Evolutionary conservation across 768 basidiomycete species (phyloP).

Genomic region (Rhodocollybia butyracea): DNA sequence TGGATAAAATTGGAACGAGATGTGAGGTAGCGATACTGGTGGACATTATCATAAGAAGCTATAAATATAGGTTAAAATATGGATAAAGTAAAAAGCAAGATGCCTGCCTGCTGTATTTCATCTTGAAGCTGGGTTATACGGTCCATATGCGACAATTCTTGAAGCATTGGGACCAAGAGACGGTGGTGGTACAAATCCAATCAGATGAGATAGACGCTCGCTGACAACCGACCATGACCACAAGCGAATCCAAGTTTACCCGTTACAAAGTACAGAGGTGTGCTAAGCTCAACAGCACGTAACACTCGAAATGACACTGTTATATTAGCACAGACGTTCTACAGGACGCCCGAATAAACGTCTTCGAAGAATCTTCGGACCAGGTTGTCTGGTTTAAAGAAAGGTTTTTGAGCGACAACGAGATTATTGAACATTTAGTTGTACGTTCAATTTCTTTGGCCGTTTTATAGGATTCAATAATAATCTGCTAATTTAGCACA

Average conservation of each 20-base stretch:
- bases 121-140: constrained; percentile 94
- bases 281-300: not conserved
- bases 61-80: not conserved
- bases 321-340: constrained; percentile 47
- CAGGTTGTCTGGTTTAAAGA: constrained; percentile 51
- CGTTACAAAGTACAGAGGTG: constrained; percentile 9
- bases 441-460: not conserved
- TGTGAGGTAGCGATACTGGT: constrained; percentile 79
- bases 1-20: constrained; percentile 73
- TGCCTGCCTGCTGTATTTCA: constrained; percentile 79
- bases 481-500: not conserved
- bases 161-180: constrained; percentile 61
- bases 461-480: not conserved
- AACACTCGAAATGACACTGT: not conserved
- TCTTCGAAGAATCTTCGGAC: constrained; percentile 36
- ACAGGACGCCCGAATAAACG: constrained; percentile 45
- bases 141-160: constrained; percentile 93
- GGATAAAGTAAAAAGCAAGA: not conserved
- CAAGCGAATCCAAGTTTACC: not conserved
- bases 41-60: constrained; percentile 90
- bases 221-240: not conserved
- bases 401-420: constrained; percentile 10
- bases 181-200: not conserved
- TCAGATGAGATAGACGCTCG: not conserved
- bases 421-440: constrained; percentile 6